Base-by-base conservation (phyloP, 140 eudicot species). In the Ambrosia hybrid region DNA sequence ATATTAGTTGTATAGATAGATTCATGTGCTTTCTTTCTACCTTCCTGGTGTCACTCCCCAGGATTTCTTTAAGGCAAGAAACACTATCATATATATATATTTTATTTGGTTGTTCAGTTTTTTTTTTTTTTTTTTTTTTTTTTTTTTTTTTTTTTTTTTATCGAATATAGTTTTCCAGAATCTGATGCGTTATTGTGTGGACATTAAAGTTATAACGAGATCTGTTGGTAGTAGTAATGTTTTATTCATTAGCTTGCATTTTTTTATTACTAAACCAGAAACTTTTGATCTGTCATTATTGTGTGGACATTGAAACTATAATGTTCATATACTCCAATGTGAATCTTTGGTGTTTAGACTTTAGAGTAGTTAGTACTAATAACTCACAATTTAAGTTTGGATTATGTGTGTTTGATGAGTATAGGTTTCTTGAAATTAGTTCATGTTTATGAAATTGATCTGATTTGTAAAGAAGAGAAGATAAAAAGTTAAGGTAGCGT, bases 21-120 rank as follows among this genome's bases (percentile, higher is more conserved):
- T 81, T 51, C 81, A 75, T 65, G 81, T 64, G 3, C 58, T 65
- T 74, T 75, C 83, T 51, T 86, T 86, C 78, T 86, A 86, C 77
- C 87, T 86, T 34, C 91, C 91, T 13, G 88, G 91, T 57, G 91
- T 86, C 51, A 88, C 91, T 43, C 91, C 91, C 14, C 83, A 80
- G 72, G 91, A 86, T 78, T 86, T 86, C 71, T 61, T 39, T 1
- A 83, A 70, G 88, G 91, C 52, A 67, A 30, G 55, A 12, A 4
- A 0, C 15, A 41, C 68, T 43, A 43, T 14, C n/a, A 53, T 37
- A n/a, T 30, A 68, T 68, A 21, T 46, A 6, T 48, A 61, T 62
- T 34, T 30, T 39, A 15, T 61, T 41, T 5, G 10, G 71, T 14
- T 39, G 30, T n/a, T n/a, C n/a, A n/a, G n/a, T n/a, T n/a, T n/a